Conservation (phyloP, 164 flowering plant genomes). For the Malania oleifera region DNA sequence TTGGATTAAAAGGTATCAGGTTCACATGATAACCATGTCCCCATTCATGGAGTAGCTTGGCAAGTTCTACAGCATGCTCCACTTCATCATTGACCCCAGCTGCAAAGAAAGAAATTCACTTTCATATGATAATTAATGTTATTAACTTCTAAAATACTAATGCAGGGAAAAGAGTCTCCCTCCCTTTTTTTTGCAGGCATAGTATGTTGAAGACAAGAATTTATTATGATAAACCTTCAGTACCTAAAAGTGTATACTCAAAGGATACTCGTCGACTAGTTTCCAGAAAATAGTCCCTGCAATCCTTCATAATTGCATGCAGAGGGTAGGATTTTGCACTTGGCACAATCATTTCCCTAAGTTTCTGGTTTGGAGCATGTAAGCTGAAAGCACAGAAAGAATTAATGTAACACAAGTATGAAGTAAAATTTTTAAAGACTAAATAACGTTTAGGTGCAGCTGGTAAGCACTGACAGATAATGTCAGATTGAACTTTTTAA, state of each 20-base stretch:
- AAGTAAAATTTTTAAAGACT: not conserved
- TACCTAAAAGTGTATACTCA: conserved; percentile 93
- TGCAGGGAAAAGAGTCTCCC: not conserved
- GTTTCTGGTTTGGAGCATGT: conserved; percentile 94
- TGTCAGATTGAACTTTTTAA: too few relatives aligned
- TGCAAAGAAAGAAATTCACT: conserved; percentile 21
- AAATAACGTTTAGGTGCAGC: not conserved
- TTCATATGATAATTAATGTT: not conserved
- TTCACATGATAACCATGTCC: conserved; percentile 89
- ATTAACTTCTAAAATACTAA: not conserved
- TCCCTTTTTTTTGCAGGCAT: not conserved
- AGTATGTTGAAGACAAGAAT: too few relatives aligned
- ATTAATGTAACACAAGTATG: not conserved
- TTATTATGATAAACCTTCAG: not conserved
- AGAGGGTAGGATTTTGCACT: conserved; percentile 91
- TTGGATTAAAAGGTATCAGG: conserved; percentile 89
- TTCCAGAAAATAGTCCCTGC: conserved; percentile 73
- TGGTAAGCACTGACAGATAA: too few relatives aligned
- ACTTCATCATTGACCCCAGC: conserved; percentile 85
- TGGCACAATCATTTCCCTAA: conserved; percentile 85
- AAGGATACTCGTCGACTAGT: conserved; percentile 82
- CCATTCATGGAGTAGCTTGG: conserved; percentile 78
- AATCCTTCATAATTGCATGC: conserved; percentile 90
- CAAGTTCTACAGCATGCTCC: conserved; percentile 84
- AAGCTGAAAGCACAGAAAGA: conserved; percentile 39